Percentiles rank a stretch among this genome's conserved stretches.
Conservation (phyloP, 768 basidiomycete genomes). For the Phallus indusiatus region DNA sequence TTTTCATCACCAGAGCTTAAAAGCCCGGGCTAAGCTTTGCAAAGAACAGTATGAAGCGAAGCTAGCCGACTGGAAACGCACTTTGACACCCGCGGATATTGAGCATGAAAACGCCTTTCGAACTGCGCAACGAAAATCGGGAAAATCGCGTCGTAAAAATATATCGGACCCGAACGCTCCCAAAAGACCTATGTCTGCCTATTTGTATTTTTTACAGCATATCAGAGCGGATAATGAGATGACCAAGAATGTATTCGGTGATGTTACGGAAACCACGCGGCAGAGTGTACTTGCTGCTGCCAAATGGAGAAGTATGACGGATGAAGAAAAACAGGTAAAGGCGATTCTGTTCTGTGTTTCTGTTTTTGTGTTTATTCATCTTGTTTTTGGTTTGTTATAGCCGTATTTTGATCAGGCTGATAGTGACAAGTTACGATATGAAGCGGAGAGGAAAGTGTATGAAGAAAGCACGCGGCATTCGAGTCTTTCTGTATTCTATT, state of each 20-base stretch:
- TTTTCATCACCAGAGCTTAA: slow-evolving; percentile 23
- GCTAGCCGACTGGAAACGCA: slow-evolving; percentile 75
- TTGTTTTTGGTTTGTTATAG: slow-evolving; percentile 29
- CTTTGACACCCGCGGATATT: slow-evolving; percentile 83
- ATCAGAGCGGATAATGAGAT: slow-evolving; percentile 72
- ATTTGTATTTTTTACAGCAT: slow-evolving; percentile 90
- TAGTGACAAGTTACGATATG: slow-evolving; percentile 92
- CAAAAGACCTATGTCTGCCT: slow-evolving; percentile 90
- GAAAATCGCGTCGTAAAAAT: slow-evolving; percentile 87
- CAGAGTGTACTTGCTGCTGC: slow-evolving; percentile 91
- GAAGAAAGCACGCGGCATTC: slow-evolving; percentile 39
- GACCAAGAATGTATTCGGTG: slow-evolving; percentile 76
- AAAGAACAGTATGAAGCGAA: slow-evolving; percentile 83
- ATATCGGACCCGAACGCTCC: slow-evolving; percentile 96
- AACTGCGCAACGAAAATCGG: slow-evolving; percentile 85
- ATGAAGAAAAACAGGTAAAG: slow-evolving; percentile 86
- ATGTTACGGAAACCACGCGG: slow-evolving; percentile 88
- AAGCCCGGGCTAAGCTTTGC: slow-evolving; percentile 69
- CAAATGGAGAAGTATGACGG: slow-evolving; percentile 88
- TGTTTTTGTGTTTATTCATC: slow-evolving; percentile 15
- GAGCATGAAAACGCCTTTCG: slow-evolving; percentile 88
- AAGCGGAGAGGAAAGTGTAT: slow-evolving; percentile 74
- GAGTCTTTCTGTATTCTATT: not conserved
- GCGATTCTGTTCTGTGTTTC: too few relatives aligned
- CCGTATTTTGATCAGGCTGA: slow-evolving; percentile 91